Base-by-base conservation (phyloP, 257 asterid genomes). In the Penstemon newberryi region DNA sequence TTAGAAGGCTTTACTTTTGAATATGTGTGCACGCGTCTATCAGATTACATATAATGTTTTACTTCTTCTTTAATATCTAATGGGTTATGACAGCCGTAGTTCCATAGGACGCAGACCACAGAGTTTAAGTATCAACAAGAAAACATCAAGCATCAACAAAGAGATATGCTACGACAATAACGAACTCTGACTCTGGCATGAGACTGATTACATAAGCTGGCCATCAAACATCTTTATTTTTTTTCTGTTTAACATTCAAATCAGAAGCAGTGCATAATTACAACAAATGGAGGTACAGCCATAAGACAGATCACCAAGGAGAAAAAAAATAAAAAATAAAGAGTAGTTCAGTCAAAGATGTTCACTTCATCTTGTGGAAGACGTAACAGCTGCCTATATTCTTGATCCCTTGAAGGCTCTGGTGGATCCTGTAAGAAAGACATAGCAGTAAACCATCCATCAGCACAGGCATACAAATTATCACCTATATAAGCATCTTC, bases 361-460 rank as follows among this genome's bases (percentile, higher is more conserved):
- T 65, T 68, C 33, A 25, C 99, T 86, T 94, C 99, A 54, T 91
- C 93, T 46, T 78, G 81, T 62, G 96, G 97, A 70, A 94, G 96
- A 59, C 88, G 96, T 72, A 94, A 94, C 71, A 94, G 82, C 68
- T 89, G 96, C 71, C 99, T 83, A 63, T 91, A 94, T 77, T 94
- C 99, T 89, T 94, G 96, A 77, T 83, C 89, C 83, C 75, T 91
- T 70, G 95, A 72, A 74, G 78, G 70, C 18, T 25, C 33, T 25
- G 50, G 71, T 55, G 74, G 93, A 79, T 75, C 73, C 99, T 94
- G 95, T 19, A 66, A 63, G 62, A 54, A 69, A 71, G 51, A 72
- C 70, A 69, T 44, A 58, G 33, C n/a, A 50, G 5, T 57, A 37
- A 53, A 9, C 45, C 77, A 67, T 69, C 70, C 77, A 63, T 66